phyloP scores from a whole-genome alignment of 73 alveolate species.

The Chromera velia region DNA sequence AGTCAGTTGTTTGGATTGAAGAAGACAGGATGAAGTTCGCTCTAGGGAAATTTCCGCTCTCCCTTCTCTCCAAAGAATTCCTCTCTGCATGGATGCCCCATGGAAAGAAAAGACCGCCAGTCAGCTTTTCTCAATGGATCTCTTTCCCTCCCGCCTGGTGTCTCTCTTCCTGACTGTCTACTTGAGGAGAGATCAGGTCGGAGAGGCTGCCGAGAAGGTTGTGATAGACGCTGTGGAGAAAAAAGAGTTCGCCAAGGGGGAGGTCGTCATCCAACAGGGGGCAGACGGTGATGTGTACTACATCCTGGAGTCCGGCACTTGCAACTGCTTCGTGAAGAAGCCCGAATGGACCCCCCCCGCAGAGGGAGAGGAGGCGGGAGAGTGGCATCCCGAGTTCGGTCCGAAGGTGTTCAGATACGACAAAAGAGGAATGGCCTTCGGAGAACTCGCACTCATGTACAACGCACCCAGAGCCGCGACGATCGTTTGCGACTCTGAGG shows the following conservation, averaged over 20 bases:
- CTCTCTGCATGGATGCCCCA: too few relatives aligned
- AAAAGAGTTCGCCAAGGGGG: background rate
- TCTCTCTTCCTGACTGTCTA: too few relatives aligned
- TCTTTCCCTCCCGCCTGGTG: too few relatives aligned
- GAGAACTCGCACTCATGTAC: conserved; percentile 56
- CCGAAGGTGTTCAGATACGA: background rate
- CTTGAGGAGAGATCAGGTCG: too few relatives aligned
- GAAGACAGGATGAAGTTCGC: too few relatives aligned
- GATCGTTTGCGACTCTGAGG: conserved; percentile 18
- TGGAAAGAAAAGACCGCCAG: too few relatives aligned
- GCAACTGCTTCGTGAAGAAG: background rate
- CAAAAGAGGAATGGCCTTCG: conserved; percentile 52
- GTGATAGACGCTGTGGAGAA: background rate
- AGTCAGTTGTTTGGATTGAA: too few relatives aligned
- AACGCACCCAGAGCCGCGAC: conserved; percentile 63
- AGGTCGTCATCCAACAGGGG: background rate
- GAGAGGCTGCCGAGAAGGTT: background rate
- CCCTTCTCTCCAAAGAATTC: too few relatives aligned
- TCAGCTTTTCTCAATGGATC: too few relatives aligned
- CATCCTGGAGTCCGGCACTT: background rate
- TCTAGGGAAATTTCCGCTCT: too few relatives aligned
- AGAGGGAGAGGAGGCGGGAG: background rate
- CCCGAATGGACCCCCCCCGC: too few relatives aligned
- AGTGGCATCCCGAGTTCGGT: background rate
- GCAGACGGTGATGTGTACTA: background rate